phyloP scores from a whole-genome alignment of 495 filamentous ascomycete species.

The Collariella sp. region DNA sequence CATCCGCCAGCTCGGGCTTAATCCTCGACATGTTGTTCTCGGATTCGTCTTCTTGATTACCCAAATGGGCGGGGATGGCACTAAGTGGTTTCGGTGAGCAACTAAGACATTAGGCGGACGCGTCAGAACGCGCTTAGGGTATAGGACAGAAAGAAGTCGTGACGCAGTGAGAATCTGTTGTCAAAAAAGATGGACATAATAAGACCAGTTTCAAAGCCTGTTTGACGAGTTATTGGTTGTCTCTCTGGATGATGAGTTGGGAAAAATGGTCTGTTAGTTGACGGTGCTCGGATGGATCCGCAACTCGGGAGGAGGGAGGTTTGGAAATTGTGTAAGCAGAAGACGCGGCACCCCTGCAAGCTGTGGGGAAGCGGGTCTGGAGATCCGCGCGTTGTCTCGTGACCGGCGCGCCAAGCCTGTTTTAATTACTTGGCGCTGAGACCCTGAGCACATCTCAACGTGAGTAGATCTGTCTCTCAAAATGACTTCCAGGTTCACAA shows the following conservation, averaged over 20 bases:
- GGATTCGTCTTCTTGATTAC: not conserved
- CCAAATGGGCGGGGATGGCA: not conserved
- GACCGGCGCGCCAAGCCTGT: not conserved
- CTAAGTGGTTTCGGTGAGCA: not conserved
- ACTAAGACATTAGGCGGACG: not conserved
- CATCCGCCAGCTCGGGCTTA: conserved; percentile 7
- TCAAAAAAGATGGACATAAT: too few relatives aligned
- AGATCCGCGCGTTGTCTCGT: not conserved
- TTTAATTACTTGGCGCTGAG: not conserved
- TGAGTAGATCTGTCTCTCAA: too few relatives aligned
- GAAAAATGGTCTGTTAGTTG: not conserved
- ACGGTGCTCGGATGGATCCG: not conserved
- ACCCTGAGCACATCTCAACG: too few relatives aligned
- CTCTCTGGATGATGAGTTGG: too few relatives aligned
- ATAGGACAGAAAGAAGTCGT: too few relatives aligned
- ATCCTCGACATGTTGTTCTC: not conserved
- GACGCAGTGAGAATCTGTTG: too few relatives aligned
- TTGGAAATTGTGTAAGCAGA: not conserved
- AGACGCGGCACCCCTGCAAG: not conserved
- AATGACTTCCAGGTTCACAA: too few relatives aligned
- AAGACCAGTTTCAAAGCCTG: too few relatives aligned
- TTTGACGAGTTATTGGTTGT: too few relatives aligned
- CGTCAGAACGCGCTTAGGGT: too few relatives aligned
- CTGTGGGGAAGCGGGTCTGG: not conserved
- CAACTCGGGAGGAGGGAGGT: too few relatives aligned